Base-by-base conservation (phyloP, 176 grass and related monocot species). In the Eleusine indica region DNA sequence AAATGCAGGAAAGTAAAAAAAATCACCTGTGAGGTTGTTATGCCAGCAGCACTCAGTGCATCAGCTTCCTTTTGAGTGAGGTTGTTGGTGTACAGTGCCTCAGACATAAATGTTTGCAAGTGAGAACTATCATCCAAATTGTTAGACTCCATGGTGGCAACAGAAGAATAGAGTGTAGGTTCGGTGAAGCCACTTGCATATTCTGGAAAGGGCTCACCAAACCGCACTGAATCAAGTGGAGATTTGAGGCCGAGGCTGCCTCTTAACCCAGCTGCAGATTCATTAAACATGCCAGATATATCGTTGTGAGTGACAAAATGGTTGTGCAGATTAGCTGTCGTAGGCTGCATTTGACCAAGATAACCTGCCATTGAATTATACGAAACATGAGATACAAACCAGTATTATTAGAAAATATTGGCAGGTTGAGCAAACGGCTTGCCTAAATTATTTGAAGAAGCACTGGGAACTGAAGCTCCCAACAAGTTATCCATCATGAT, bases 371-470 rank as follows among this genome's bases (percentile, higher is more conserved):
- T 38, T 30, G 32, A 68, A 61, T 42, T 75, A 41, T 83, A 66
- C 37, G 14, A 86, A 87, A 84, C 35, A 85, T 72, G 47, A 90
- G 64, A 48, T 63, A 82, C 48, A 78, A 80, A 39, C 21, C 39
- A 21, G 65, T n/a, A 76, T 65, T 70, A 70, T 6, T 19, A 19
- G 3, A 56, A 43, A 79, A 87, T 5, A 40, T 78, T 41, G 17
- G 62, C 77, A 80, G 19, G 68, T 86, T 66, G n/a, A 80, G 47
- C 49, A 78, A 39, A 79, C 80, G 69, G 49, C 93, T 94, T 80
- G 91, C 96, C 86, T 87, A 87, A 74, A 89, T 85, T 91, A 90
- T 88, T 87, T 78, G 90, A 11, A 74, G 92, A 88, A 90, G 66
- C 74, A 78, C 80, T 64, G 81, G 85, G 68, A 81, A 78, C 75